A percentile compares a stretch with the other conserved stretches of the same genome.
These are phyloP conservation scores for Trichosporon faecale DNA, from an alignment of 1,284 basidiomycete genomes.

Conservation along the genomic window DNA sequence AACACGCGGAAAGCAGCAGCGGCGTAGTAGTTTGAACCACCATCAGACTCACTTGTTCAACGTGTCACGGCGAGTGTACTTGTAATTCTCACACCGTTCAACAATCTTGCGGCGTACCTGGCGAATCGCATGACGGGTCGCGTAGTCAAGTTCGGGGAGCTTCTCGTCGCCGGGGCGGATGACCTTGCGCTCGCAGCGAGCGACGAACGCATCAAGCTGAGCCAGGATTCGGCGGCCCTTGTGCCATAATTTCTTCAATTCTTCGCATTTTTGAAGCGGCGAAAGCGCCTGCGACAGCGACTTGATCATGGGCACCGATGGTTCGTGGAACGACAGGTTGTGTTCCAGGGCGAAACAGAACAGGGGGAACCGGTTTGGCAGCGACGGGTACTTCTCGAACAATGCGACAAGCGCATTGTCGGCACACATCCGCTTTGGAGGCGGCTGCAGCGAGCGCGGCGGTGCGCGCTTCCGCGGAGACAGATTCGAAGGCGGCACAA, in stretches of 20 bases:
- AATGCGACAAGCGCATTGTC: slow-evolving; percentile 32
- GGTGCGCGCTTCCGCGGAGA: neutral
- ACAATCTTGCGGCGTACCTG: slow-evolving; percentile 51
- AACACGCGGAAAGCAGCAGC: neutral
- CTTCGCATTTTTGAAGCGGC: slow-evolving; percentile 41
- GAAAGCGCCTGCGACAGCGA: slow-evolving; percentile 44
- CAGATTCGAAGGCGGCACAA: neutral
- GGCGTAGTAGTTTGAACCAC: neutral
- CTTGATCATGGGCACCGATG: slow-evolving; percentile 49
- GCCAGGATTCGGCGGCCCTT: slow-evolving; percentile 43
- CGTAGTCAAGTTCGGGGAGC: slow-evolving; percentile 42
- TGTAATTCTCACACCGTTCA: slow-evolving; percentile 52
- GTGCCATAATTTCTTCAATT: slow-evolving; percentile 42
- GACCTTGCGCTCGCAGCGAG: slow-evolving; percentile 46
- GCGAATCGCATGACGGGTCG: slow-evolving; percentile 42
- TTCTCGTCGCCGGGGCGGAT: slow-evolving; percentile 35
- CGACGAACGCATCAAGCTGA: slow-evolving; percentile 49
- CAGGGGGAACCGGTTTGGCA: slow-evolving; percentile 46
- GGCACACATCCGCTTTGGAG: neutral
- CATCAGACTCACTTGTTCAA: slow-evolving; percentile 47
- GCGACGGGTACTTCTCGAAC: slow-evolving; percentile 37
- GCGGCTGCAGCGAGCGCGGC: neutral
- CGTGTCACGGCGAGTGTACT: slow-evolving; percentile 51
- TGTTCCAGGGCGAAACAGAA: slow-evolving; percentile 49
- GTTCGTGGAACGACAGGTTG: slow-evolving; percentile 47